Evolutionary conservation across 768 basidiomycete genomes (phyloP).

Genomic region (Leccinum pellstonianum): DNA sequence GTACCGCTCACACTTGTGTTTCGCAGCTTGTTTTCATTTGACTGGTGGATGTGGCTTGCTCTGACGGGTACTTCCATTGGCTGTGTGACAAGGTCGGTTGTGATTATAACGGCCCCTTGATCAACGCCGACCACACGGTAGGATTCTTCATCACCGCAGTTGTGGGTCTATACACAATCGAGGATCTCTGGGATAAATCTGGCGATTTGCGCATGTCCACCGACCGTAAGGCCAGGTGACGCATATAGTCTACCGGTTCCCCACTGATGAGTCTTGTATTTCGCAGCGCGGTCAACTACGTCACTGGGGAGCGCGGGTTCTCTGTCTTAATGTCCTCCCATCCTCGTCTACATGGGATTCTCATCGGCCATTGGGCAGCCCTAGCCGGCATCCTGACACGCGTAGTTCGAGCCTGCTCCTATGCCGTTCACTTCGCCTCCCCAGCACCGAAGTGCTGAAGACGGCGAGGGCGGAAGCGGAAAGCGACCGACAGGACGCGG

Average conservation of each 20-base stretch:
- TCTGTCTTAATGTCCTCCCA: slow-evolving; percentile 88
- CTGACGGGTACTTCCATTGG: too few species aligned
- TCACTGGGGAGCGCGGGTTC: slow-evolving; percentile 87
- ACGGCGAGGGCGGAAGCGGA: too few species aligned
- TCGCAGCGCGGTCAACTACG: slow-evolving; percentile 79
- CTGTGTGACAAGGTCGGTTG: too few species aligned
- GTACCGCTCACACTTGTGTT: too few species aligned
- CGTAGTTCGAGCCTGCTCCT: too few species aligned
- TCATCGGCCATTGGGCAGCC: slow-evolving; percentile 29
- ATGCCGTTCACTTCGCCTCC: too few species aligned
- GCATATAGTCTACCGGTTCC: slow-evolving; percentile 5
- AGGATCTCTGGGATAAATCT: slow-evolving; percentile 98
- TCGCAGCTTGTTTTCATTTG: too few species aligned
- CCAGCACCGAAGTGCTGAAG: too few species aligned
- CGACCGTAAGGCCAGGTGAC: slow-evolving; percentile 48
- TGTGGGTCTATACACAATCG: slow-evolving; percentile 94
- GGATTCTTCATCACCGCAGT: slow-evolving; percentile 94
- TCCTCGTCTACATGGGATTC: slow-evolving; percentile 87
- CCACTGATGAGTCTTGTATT: slow-evolving; percentile 4
- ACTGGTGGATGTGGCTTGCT: too few species aligned
- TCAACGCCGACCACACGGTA: slow-evolving; percentile 41
- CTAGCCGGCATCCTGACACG: too few species aligned
- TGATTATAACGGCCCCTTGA: neutral
- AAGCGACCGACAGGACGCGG: too few species aligned
- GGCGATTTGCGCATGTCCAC: slow-evolving; percentile 90